Evolutionary conservation across 495 filamentous ascomycete genomes (phyloP).

Genomic region (Hypoxylon crocopeplum): DNA sequence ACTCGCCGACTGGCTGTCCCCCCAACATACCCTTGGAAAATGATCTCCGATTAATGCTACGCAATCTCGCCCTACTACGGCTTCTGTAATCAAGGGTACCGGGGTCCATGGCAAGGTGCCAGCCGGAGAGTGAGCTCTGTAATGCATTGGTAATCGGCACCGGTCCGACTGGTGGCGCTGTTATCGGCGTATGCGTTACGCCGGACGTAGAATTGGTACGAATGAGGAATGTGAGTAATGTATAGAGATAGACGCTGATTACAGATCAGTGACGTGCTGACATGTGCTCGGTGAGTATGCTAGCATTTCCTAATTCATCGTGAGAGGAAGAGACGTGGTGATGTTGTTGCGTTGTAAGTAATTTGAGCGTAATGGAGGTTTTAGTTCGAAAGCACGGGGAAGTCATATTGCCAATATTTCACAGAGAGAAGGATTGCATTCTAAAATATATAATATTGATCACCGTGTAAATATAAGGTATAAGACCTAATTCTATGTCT

Average conservation of each 20-base stretch:
- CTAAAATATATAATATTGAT: no score
- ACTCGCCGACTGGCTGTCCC: neutral
- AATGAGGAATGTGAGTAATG: constrained; percentile 15
- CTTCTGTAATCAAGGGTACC: constrained; percentile 10
- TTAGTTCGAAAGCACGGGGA: no score
- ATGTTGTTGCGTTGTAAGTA: no score
- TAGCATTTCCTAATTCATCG: neutral
- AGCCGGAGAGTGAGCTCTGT: neutral
- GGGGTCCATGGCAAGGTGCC: neutral
- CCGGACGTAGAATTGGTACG: neutral
- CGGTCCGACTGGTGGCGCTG: constrained; percentile 16
- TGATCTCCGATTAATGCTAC: constrained; percentile 26
- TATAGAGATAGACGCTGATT: neutral
- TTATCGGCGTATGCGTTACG: neutral
- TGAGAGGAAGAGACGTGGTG: no score
- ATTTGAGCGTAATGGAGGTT: no score
- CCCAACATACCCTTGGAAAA: neutral
- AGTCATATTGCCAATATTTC: no score
- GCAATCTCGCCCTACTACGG: constrained; percentile 1
- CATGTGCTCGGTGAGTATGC: neutral
- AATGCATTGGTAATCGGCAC: constrained; percentile 18
- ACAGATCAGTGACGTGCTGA: constrained; percentile 10
- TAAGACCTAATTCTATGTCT: neutral
- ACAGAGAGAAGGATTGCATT: no score
- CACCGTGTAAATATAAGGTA: no score